Evolutionary conservation across 768 basidiomycete genomes (phyloP).

Genomic region (Lactarius evosmus): DNA sequence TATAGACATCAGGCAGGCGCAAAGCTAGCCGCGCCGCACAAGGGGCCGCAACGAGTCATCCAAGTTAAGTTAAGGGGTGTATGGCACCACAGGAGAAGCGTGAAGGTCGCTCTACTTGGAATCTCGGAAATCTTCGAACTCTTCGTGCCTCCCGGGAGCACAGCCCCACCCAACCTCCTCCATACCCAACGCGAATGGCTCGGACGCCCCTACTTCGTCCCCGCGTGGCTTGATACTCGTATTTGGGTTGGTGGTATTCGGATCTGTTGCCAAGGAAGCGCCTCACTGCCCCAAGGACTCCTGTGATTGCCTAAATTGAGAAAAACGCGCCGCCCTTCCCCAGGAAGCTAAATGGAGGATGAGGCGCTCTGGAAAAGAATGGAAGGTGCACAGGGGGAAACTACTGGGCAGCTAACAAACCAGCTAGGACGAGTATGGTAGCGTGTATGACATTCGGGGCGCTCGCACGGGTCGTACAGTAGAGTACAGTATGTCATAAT

Average conservation of each 20-base stretch:
- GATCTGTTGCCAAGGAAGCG: background rate
- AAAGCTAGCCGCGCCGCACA: too few relatives aligned
- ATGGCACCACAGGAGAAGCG: background rate
- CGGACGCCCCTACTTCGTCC: too few relatives aligned
- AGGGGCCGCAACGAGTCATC: background rate
- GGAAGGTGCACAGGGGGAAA: background rate
- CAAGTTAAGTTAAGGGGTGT: too few relatives aligned
- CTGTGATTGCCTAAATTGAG: background rate
- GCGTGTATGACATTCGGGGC: background rate
- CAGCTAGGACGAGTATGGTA: slow-evolving; percentile 15
- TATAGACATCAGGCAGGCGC: too few relatives aligned
- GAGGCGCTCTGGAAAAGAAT: background rate
- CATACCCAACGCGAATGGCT: background rate
- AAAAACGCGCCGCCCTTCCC: background rate
- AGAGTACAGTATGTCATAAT: background rate
- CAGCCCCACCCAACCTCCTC: background rate
- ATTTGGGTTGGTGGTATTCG: background rate
- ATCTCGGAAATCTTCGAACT: background rate
- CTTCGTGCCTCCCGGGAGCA: background rate
- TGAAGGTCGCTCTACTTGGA: background rate
- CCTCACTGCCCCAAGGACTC: background rate
- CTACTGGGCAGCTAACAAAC: background rate
- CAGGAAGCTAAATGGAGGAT: slow-evolving; percentile 3
- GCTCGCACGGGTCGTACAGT: slow-evolving; percentile 6
- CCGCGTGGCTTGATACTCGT: background rate